These are phyloP conservation scores for Chrysoporthe puriensis DNA, from an alignment of 2,329 filamentous ascomycete species.

Conservation along the genomic window DNA sequence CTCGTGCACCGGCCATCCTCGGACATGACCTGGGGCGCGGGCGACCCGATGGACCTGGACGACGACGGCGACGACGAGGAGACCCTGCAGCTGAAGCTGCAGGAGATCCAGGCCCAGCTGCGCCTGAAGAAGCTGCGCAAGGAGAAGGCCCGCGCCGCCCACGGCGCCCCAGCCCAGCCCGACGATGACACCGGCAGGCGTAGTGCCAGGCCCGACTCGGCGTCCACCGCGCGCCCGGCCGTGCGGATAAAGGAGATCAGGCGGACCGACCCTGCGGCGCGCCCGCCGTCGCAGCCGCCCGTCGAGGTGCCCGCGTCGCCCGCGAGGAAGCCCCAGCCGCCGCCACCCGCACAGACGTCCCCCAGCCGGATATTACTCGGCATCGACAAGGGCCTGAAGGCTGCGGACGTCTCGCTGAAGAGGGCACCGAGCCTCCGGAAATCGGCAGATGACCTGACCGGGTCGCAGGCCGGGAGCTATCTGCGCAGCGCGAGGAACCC, in stretches of 20 bases:
- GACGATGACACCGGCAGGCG: constrained; percentile 29
- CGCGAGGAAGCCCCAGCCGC: constrained; percentile 61
- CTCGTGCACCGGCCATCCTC: constrained; percentile 31
- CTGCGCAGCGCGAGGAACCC: constrained; percentile 50
- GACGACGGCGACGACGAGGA: constrained; percentile 81
- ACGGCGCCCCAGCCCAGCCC: constrained; percentile 28
- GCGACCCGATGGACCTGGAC: constrained; percentile 39
- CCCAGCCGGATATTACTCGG: constrained; percentile 81
- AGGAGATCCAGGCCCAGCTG: constrained; percentile 85
- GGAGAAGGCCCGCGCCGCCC: constrained; percentile 46
- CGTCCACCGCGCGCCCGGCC: constrained; percentile 18
- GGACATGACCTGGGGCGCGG: constrained; percentile 20
- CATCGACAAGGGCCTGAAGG: constrained; percentile 85
- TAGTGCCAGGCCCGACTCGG: constrained; percentile 22
- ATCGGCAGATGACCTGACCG: constrained; percentile 35
- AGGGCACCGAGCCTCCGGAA: constrained; percentile 61
- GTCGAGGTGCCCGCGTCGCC: constrained; percentile 79
- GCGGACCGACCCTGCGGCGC: constrained; percentile 18
- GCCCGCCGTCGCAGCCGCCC: constrained; percentile 30
- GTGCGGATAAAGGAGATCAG: constrained; percentile 28
- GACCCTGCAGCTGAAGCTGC: constrained; percentile 80
- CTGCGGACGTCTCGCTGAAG: constrained; percentile 82
- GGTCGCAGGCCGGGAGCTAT: constrained; percentile 43
- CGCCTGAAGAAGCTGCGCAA: constrained; percentile 86
- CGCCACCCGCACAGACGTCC: constrained; percentile 63